Evolutionary conservation across 768 basidiomycete species (phyloP).

Genomic region (Termitomyces titanicus): DNA sequence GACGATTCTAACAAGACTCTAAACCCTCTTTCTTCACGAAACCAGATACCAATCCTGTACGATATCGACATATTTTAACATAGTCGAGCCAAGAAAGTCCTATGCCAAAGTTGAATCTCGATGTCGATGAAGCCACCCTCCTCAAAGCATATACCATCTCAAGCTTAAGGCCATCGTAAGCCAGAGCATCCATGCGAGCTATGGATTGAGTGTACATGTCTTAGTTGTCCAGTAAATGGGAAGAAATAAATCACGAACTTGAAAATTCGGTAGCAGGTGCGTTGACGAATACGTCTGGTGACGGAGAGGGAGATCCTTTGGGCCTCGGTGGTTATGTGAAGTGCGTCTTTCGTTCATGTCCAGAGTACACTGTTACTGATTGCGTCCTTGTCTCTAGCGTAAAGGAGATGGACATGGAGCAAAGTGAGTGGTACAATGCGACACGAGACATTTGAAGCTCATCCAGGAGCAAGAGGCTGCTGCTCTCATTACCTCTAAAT

Average conservation of each 20-base stretch:
- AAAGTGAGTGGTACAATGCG: conserved; percentile 47
- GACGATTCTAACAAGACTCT: background rate
- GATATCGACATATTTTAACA: background rate
- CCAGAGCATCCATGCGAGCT: background rate
- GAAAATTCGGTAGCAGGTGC: conserved; percentile 73
- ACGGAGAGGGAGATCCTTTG: conserved; percentile 71
- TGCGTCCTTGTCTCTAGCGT: conserved; percentile 35
- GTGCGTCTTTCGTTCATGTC: conserved; percentile 33
- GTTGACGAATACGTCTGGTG: conserved; percentile 53
- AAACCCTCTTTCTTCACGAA: background rate
- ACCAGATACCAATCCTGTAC: background rate
- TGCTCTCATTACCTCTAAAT: conserved; percentile 85
- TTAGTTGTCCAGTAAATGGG: conserved; percentile 65
- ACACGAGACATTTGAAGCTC: background rate
- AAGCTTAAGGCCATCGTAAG: conserved; percentile 71
- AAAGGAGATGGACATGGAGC: conserved; percentile 70
- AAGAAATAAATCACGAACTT: conserved; percentile 82
- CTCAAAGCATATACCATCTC: conserved; percentile 88
- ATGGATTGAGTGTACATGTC: background rate
- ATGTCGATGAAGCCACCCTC: conserved; percentile 76
- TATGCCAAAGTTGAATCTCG: conserved; percentile 65
- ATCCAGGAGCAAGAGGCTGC: conserved; percentile 54
- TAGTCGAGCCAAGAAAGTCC: background rate
- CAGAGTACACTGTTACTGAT: background rate
- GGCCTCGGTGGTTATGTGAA: conserved; percentile 67